A percentile compares a stretch with the other conserved stretches of the same genome.
Evolutionary conservation across 140 eudicot genomes (phyloP).

Genomic region (Flaveria floridana): DNA sequence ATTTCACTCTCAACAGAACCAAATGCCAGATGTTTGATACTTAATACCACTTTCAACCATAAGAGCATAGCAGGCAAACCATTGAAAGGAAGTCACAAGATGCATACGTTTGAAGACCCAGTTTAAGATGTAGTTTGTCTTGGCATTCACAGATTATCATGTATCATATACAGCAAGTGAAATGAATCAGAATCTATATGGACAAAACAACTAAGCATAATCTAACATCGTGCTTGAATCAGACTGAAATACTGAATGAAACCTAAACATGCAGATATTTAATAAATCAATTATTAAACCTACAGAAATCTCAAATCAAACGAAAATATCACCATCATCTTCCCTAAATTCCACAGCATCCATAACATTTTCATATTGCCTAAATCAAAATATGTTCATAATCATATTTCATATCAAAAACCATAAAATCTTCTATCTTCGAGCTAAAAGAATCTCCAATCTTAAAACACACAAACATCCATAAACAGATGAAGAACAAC

Average conservation of each 20-base stretch:
- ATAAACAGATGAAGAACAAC: slow-evolving; percentile 25
- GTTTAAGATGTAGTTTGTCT: background rate
- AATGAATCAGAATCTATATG: background rate
- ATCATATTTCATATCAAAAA: slow-evolving; percentile 2
- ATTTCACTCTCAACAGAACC: no score
- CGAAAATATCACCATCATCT: slow-evolving; percentile 4
- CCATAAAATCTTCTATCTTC: background rate
- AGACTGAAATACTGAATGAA: background rate
- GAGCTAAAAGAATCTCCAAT: background rate
- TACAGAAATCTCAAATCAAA: background rate
- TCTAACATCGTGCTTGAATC: slow-evolving; percentile 10
- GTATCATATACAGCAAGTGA: slow-evolving; percentile 14
- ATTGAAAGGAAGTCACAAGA: slow-evolving; percentile 12
- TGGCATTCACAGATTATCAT: slow-evolving; percentile 1
- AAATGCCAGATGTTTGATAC: background rate
- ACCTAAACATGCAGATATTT: background rate
- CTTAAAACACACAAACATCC: slow-evolving; percentile 16
- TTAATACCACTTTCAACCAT: slow-evolving; percentile 15
- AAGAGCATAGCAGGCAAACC: slow-evolving; percentile 6
- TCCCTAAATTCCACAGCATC: slow-evolving; percentile 12
- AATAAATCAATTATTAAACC: background rate
- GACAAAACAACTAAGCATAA: slow-evolving; percentile 1
- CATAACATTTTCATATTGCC: background rate
- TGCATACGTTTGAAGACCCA: slow-evolving; percentile 17
- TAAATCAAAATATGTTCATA: background rate